A percentile compares a stretch with the other conserved stretches of the same genome.
phyloP scores from a whole-genome alignment of 1,284 basidiomycete genomes.

The Earliella scabrosa region DNA sequence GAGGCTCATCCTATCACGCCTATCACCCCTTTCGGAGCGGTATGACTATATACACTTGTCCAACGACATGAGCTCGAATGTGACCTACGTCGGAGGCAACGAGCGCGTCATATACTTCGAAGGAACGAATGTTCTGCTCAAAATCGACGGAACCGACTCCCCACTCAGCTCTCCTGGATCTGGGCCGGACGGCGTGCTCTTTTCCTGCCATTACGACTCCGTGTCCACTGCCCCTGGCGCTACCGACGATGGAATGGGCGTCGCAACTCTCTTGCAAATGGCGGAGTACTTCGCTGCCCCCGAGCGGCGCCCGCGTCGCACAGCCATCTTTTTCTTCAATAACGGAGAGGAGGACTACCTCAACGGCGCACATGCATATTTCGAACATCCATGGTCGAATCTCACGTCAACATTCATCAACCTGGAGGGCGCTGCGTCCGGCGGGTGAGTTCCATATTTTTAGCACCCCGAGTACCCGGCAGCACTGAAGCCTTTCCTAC shows the following conservation, averaged over 20 bases:
- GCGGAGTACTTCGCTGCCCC: constrained; percentile 57
- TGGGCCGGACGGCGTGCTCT: constrained; percentile 57
- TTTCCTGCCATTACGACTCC: constrained; percentile 82
- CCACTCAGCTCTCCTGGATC: constrained; percentile 5
- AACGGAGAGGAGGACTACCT: constrained; percentile 82
- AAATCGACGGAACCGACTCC: constrained; percentile 59
- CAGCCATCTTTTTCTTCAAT: constrained; percentile 80
- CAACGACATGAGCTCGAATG: constrained; percentile 63
- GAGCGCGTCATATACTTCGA: constrained; percentile 62
- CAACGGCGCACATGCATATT: constrained; percentile 70
- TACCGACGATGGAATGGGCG: constrained; percentile 79
- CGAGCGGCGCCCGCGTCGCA: constrained; percentile 49
- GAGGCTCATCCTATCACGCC: constrained; percentile 57
- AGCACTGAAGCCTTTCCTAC: too few relatives aligned
- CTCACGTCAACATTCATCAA: constrained; percentile 72
- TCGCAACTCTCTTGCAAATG: constrained; percentile 69
- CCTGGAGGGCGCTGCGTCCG: constrained; percentile 79
- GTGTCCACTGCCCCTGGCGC: constrained; percentile 77
- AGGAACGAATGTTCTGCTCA: constrained; percentile 73
- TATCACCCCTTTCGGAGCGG: constrained; percentile 48
- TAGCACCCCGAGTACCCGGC: too few relatives aligned
- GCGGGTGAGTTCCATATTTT: constrained; percentile 62
- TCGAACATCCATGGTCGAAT: constrained; percentile 73
- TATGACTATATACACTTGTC: constrained; percentile 51
- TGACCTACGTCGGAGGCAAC: constrained; percentile 45